Percentiles rank a stretch among this genome's conserved stretches.
phyloP scores from a whole-genome alignment of 1,139 yeast species.

The Debaryomyces fabryi region DNA sequence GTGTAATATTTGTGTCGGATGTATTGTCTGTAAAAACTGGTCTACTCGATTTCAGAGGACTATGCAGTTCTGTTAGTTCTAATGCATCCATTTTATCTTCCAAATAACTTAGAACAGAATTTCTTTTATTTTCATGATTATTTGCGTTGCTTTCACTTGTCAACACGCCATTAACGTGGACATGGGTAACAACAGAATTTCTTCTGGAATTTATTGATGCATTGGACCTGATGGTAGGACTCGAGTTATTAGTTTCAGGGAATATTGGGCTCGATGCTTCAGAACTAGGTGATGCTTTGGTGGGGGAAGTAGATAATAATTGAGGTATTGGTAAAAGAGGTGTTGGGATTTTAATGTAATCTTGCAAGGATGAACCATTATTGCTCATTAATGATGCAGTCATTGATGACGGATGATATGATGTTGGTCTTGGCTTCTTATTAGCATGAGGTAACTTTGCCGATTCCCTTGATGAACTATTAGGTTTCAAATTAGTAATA shows the following conservation, averaged over 20 bases:
- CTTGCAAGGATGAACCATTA: conserved; percentile 26
- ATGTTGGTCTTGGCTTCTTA: conserved; percentile 76
- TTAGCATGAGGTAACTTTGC: conserved; percentile 43
- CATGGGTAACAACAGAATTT: conserved; percentile 48
- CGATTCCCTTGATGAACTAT: conserved; percentile 22
- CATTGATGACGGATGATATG: conserved; percentile 70
- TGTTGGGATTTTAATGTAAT: conserved; percentile 37
- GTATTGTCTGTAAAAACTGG: conserved; percentile 3
- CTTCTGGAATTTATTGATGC: conserved; percentile 30
- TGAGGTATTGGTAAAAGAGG: conserved; percentile 35
- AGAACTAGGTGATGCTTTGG: conserved; percentile 26
- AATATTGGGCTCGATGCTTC: conserved; percentile 15
- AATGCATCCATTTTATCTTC: conserved; percentile 51
- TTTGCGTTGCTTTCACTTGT: conserved; percentile 32
- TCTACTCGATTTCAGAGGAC: conserved; percentile 21
- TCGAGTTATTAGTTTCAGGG: conserved; percentile 10
- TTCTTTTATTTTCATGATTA: conserved; percentile 37
- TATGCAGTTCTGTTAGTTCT: conserved; percentile 38
- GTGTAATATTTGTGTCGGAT: conserved; percentile 22
- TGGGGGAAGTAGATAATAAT: conserved; percentile 44
- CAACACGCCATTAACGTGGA: conserved; percentile 52
- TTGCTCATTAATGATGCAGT: conserved; percentile 34
- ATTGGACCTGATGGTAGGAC: conserved; percentile 20
- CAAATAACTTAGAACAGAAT: conserved; percentile 47
- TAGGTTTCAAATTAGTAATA: conserved; percentile 10